These are phyloP conservation scores for Phytopythium vexans DNA, from an alignment of 352 stramenopile species.

Conservation along the genomic window DNA sequence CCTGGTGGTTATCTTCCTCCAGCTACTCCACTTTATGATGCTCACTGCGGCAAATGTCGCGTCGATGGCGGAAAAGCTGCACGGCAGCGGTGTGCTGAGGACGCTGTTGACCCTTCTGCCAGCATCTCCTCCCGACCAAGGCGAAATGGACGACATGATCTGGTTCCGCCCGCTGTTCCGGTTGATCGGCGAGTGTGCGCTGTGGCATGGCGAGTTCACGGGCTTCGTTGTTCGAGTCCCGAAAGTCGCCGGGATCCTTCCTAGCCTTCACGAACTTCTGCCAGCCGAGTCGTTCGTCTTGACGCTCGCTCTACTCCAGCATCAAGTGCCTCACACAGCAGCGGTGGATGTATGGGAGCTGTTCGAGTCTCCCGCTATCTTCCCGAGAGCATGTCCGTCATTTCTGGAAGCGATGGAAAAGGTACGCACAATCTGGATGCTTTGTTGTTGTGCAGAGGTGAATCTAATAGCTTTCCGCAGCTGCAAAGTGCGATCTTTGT, in stretches of 20 bases:
- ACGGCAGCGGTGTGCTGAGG: constrained; percentile 44
- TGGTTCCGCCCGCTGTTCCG: constrained; percentile 46
- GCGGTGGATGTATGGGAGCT: constrained; percentile 21
- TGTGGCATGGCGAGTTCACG: constrained; percentile 48
- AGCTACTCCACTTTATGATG: constrained; percentile 49
- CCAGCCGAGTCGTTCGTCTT: constrained; percentile 37
- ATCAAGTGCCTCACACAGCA: constrained; percentile 13
- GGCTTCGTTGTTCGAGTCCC: constrained; percentile 37
- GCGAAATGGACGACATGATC: constrained; percentile 8
- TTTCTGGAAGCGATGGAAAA: constrained; percentile 39
- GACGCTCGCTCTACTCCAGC: constrained; percentile 34
- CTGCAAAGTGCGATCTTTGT: constrained; percentile 35
- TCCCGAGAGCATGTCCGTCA: constrained; percentile 21
- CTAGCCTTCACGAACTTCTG: constrained; percentile 15
- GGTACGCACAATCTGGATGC: constrained; percentile 9
- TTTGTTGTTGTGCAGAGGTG: not conserved
- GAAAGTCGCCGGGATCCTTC: constrained; percentile 29
- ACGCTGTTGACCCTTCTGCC: constrained; percentile 40
- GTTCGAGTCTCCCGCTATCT: constrained; percentile 22
- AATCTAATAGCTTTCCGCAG: constrained; percentile 6
- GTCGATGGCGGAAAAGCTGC: constrained; percentile 28
- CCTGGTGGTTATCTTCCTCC: constrained; percentile 37
- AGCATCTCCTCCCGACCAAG: not conserved
- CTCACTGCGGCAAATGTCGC: constrained; percentile 19
- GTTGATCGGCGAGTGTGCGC: constrained; percentile 39